phyloP scores from a whole-genome alignment of 1,139 yeast species.

The Taphrina pruni region DNA sequence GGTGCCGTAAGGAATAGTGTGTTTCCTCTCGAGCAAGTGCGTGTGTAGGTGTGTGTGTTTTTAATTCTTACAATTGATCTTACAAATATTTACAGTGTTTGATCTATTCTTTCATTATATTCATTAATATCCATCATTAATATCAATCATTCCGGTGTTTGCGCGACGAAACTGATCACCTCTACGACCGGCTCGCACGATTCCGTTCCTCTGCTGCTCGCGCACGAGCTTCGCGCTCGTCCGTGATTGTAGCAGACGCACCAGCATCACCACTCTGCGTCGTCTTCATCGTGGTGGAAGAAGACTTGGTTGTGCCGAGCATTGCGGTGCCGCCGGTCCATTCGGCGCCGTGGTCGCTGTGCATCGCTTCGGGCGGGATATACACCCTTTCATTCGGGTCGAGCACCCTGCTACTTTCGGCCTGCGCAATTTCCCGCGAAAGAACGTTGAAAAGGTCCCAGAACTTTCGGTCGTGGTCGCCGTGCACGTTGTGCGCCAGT shows the following conservation, averaged over 20 bases:
- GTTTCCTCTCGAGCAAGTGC: too few relatives aligned
- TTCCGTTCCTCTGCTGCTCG: conserved; percentile 27
- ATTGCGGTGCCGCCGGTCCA: conserved; percentile 11
- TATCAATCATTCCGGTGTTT: too few relatives aligned
- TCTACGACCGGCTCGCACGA: neutral
- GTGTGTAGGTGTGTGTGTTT: too few relatives aligned
- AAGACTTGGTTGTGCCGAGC: neutral
- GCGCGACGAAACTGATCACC: too few relatives aligned
- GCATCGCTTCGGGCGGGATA: conserved; percentile 24
- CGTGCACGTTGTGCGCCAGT: conserved; percentile 53
- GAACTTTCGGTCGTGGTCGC: conserved; percentile 53
- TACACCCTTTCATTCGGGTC: conserved; percentile 48
- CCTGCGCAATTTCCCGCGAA: conserved; percentile 50
- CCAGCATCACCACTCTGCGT: neutral
- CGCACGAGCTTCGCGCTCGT: conserved; percentile 30
- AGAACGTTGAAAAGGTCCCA: conserved; percentile 53
- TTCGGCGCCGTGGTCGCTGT: conserved; percentile 6
- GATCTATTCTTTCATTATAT: neutral
- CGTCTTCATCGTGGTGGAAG: neutral
- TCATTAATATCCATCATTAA: neutral
- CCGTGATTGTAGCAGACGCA: neutral
- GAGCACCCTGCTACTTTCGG: conserved; percentile 47
- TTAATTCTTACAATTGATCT: neutral
- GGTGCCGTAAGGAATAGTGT: neutral
- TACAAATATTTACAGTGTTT: neutral